Conservation (phyloP, 768 basidiomycete genomes). For the Nidularia sp. region DNA sequence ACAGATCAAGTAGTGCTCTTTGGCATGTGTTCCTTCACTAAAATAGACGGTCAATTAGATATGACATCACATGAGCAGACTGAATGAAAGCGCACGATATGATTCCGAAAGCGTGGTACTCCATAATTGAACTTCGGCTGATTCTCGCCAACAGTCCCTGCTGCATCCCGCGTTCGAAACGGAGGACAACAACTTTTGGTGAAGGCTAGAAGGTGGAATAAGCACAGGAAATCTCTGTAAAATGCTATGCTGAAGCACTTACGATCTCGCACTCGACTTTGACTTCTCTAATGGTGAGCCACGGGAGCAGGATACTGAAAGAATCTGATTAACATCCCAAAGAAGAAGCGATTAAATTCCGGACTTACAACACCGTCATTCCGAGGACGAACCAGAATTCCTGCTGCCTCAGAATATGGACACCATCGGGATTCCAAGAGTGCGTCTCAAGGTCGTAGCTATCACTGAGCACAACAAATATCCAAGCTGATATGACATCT, state of each 20-base stretch:
- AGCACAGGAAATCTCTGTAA: slow-evolving; percentile 1
- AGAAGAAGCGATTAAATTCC: slow-evolving; percentile 7
- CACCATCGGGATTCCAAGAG: slow-evolving; percentile 57
- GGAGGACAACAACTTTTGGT: slow-evolving; percentile 73
- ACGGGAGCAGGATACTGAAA: slow-evolving; percentile 63
- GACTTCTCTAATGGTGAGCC: slow-evolving; percentile 76
- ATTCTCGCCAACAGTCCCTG: slow-evolving; percentile 78
- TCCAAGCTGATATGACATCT: slow-evolving; percentile 39
- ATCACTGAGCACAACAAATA: slow-evolving; percentile 68
- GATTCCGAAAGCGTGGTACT: slow-evolving; percentile 84
- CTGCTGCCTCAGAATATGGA: slow-evolving; percentile 61
- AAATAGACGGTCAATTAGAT: neutral
- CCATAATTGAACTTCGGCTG: slow-evolving; percentile 70
- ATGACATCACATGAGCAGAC: slow-evolving; percentile 2
- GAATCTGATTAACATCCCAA: slow-evolving; percentile 1
- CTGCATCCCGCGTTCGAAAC: slow-evolving; percentile 84
- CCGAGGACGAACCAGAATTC: slow-evolving; percentile 76
- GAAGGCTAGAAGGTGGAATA: slow-evolving; percentile 50
- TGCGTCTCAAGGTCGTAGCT: slow-evolving; percentile 53
- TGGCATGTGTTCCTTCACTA: slow-evolving; percentile 69
- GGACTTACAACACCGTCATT: slow-evolving; percentile 67
- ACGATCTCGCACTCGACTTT: slow-evolving; percentile 75
- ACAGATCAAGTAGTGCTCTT: slow-evolving; percentile 80
- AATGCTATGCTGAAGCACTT: slow-evolving; percentile 8
- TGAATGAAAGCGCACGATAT: slow-evolving; percentile 55